Conservation (phyloP, 2,329 filamentous ascomycete genomes). For the Trichophyton simii region DNA sequence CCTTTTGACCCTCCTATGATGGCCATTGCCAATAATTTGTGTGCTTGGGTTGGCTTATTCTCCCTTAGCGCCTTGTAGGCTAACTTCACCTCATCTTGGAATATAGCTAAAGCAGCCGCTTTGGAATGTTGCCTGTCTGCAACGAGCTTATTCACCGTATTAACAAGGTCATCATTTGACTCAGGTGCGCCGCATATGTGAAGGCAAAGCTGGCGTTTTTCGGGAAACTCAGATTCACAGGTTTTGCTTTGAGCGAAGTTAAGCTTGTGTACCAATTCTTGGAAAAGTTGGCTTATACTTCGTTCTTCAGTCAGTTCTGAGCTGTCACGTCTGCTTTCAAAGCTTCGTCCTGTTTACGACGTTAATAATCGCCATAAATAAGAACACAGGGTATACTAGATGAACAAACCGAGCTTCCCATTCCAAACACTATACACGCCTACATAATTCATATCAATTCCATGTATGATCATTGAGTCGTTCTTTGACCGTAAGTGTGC, state of each 20-base stretch:
- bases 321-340: slow-evolving; percentile 22
- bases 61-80: slow-evolving; percentile 45
- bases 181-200: slow-evolving; percentile 48
- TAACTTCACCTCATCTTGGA: slow-evolving; percentile 47
- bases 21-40: slow-evolving; percentile 44
- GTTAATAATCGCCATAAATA: slow-evolving; percentile 8
- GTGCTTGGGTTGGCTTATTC: slow-evolving; percentile 42
- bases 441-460: slow-evolving; percentile 48
- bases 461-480: slow-evolving; percentile 43
- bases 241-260: slow-evolving; percentile 41
- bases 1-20: slow-evolving; percentile 35
- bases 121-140: slow-evolving; percentile 46
- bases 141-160: slow-evolving; percentile 40
- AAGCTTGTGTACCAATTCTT: slow-evolving; percentile 39
- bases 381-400: not conserved
- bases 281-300: slow-evolving; percentile 31
- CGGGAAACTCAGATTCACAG: slow-evolving; percentile 39
- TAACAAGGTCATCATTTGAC: slow-evolving; percentile 38
- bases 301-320: slow-evolving; percentile 17
- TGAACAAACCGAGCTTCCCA: slow-evolving; percentile 38
- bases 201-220: slow-evolving; percentile 49
- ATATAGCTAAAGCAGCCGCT: slow-evolving; percentile 50
- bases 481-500: slow-evolving; percentile 30
- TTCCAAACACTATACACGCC: slow-evolving; percentile 49
- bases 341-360: slow-evolving; percentile 20